Conservation (phyloP, 2,329 filamentous ascomycete genomes). For the Hymenoscyphus infarciens region DNA sequence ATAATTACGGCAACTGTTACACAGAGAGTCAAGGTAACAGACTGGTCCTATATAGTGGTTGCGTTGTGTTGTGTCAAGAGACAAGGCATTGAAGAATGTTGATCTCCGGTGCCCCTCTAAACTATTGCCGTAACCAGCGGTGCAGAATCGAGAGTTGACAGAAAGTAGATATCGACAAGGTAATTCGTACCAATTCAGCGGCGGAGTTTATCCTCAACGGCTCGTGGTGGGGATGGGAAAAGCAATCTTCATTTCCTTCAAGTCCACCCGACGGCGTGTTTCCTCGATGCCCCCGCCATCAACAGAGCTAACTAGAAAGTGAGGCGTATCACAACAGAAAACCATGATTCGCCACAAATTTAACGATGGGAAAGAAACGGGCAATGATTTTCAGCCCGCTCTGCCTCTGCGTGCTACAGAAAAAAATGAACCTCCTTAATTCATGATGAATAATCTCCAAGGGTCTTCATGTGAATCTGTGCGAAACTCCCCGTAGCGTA, state of each 20-base stretch:
- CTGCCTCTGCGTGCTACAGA: neutral
- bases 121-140: neutral
- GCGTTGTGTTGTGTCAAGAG: neutral
- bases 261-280: neutral
- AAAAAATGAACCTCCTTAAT: neutral
- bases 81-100: neutral
- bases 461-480: neutral
- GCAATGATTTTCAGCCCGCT: neutral
- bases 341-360: neutral
- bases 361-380: neutral
- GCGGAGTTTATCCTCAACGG: constrained; percentile 2
- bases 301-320: constrained; percentile 4
- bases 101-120: neutral
- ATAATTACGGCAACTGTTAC: neutral
- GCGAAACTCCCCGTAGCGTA: constrained; percentile 7
- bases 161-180: neutral
- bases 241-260: neutral
- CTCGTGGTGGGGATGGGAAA: neutral
- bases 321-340: neutral
- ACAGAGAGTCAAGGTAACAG: neutral
- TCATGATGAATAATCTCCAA: neutral
- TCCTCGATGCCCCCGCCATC: constrained; percentile 12
- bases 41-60: neutral
- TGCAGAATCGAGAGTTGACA: neutral
- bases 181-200: neutral